Evolutionary conservation across 257 asterid genomes (phyloP), one percentile per base, ranked within the genome.

Genomic region (Jasminum sambac): DNA sequence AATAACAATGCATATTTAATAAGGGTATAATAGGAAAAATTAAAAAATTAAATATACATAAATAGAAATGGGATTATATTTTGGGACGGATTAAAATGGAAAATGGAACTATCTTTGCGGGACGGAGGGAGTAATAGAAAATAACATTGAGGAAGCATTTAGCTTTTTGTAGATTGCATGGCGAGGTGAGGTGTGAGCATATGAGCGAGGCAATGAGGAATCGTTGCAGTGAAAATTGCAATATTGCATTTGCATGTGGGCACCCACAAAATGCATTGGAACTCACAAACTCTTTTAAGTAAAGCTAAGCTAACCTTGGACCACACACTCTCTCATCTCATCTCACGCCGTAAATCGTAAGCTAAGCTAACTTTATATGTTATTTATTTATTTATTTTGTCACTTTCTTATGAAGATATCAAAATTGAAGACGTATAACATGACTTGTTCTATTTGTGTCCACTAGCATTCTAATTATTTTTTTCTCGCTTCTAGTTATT

Each of bases 181-280:
- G 23, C n/a, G 58, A 48, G 24, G 16, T 48, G 11, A n/a, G 58
- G 58, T n/a, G 58, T 48, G 23, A n/a, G 57, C 19, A 48, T 7
- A n/a, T 1, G 8, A 48, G 17, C 23, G 58, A 48, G 16, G 58
- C 23, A 44, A 6, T 16, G 58, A n/a, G 17, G 58, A 48, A 48
- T 44, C 55, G 6, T 14, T 44, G 19, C 55, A 44, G 55, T 17
- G 19, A 44, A n/a, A n/a, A 48, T 48, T 48, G 24, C 58, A 30
- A 30, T 30, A 30, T 30, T 30, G 36, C 36, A 30, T 30, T 1
- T 30, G 36, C n/a, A 16, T 48, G 58, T 48, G 58, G 23, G 58
- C 23, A 10, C 58, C 58, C 58, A 48, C 23, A n/a, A 39, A 48
- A 48, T 48, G 58, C 58, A 16, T 48, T 48, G 58, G 58, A 48